A percentile compares a stretch with the other conserved stretches of the same genome.
phyloP scores from a whole-genome alignment of 2,329 filamentous ascomycete species.

The Alternaria atra region DNA sequence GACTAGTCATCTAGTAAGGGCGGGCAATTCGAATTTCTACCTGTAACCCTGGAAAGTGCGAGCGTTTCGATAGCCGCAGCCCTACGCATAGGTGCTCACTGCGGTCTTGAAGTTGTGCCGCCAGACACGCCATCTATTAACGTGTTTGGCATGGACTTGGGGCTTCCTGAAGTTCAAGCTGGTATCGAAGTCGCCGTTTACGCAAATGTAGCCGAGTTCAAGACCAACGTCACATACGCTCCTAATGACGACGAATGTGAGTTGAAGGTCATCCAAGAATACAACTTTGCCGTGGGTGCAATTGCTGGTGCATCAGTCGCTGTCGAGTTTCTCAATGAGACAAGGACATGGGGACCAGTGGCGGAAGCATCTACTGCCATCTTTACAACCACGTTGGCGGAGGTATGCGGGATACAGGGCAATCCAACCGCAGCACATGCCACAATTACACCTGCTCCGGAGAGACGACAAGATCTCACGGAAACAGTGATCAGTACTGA shows the following conservation, averaged over 20 bases:
- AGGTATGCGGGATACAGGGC: slow-evolving; percentile 52
- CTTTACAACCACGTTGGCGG: slow-evolving; percentile 62
- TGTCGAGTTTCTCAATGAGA: slow-evolving; percentile 34
- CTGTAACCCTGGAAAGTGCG: slow-evolving; percentile 60
- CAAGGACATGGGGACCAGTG: slow-evolving; percentile 61
- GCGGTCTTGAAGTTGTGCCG: slow-evolving; percentile 45
- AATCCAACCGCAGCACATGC: slow-evolving; percentile 14
- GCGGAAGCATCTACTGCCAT: slow-evolving; percentile 60
- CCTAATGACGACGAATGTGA: slow-evolving; percentile 54
- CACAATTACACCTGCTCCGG: slow-evolving; percentile 4
- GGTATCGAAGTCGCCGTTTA: slow-evolving; percentile 62
- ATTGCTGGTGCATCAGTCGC: slow-evolving; percentile 63
- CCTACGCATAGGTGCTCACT: slow-evolving; percentile 59
- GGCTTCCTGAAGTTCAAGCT: slow-evolving; percentile 42
- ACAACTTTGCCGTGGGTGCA: slow-evolving; percentile 63
- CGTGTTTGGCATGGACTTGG: not conserved
- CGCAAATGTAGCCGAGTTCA: slow-evolving; percentile 64
- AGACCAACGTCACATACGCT: slow-evolving; percentile 59
- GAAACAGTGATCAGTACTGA: slow-evolving; percentile 55
- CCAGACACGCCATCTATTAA: not conserved
- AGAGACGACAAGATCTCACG: slow-evolving; percentile 40
- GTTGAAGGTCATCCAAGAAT: slow-evolving; percentile 60
- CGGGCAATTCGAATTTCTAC: slow-evolving; percentile 65
- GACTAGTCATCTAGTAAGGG: slow-evolving; percentile 53
- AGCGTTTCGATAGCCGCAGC: slow-evolving; percentile 58